These are phyloP conservation scores for Paecilomyces niveus DNA, from an alignment of 2,329 filamentous ascomycete species.

Conservation along the genomic window DNA sequence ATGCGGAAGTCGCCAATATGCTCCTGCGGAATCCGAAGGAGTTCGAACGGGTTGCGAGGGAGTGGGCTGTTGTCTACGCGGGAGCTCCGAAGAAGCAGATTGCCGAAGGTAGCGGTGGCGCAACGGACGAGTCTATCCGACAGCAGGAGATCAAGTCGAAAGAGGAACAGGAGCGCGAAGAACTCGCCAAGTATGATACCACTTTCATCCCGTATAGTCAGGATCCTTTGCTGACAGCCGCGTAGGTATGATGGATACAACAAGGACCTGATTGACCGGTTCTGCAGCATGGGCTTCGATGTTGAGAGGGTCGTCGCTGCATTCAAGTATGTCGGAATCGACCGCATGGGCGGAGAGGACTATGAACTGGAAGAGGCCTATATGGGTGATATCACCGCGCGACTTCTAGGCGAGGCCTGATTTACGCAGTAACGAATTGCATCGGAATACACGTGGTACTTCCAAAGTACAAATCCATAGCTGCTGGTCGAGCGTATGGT, in stretches of 20 bases:
- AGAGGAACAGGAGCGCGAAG: conserved; percentile 50
- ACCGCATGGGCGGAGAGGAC: conserved; percentile 67
- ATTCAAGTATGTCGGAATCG: conserved; percentile 75
- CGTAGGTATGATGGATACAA: conserved; percentile 80
- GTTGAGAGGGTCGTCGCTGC: conserved; percentile 79
- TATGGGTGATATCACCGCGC: conserved; percentile 82
- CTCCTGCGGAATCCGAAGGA: conserved; percentile 69
- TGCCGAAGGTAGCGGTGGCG: conserved; percentile 47
- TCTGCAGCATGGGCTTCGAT: conserved; percentile 86
- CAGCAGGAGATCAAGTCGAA: conserved; percentile 48
- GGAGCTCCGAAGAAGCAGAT: conserved; percentile 59
- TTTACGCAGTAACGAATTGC: conserved; percentile 6
- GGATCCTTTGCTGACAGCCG: conserved; percentile 20
- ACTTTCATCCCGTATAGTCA: neutral
- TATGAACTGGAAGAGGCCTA: conserved; percentile 85
- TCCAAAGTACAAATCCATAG: conserved; percentile 2
- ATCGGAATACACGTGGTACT: conserved; percentile 3
- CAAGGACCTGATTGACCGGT: conserved; percentile 72
- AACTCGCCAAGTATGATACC: conserved; percentile 45
- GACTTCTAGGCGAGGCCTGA: conserved; percentile 71
- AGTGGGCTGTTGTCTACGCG: conserved; percentile 84
- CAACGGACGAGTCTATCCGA: conserved; percentile 47
- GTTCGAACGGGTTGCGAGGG: conserved; percentile 74
- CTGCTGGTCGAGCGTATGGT: conserved; percentile 11
- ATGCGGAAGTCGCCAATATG: conserved; percentile 91